A percentile compares a stretch with the other conserved stretches of the same genome.
phyloP scores from a whole-genome alignment of 371 early-diverging fungal species.

The Mortierella sp. region DNA sequence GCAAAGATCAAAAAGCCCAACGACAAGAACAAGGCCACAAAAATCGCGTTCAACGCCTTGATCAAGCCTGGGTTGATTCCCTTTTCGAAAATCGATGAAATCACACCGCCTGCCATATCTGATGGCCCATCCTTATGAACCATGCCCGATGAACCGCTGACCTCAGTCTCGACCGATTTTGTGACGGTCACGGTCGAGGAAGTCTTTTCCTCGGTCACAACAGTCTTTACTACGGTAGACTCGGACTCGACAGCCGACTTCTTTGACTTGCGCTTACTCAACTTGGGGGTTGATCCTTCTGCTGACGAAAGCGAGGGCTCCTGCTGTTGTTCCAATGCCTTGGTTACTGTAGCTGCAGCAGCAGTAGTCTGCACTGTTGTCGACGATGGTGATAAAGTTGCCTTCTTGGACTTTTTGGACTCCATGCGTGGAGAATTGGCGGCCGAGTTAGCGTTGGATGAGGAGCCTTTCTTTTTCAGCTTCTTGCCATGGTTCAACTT shows the following conservation, averaged over 20 bases:
- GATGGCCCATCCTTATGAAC: slow-evolving; percentile 38
- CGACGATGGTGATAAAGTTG: background rate
- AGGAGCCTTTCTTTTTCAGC: slow-evolving; percentile 39
- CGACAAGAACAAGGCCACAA: slow-evolving; percentile 41
- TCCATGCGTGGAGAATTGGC: slow-evolving; percentile 48
- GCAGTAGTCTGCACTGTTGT: slow-evolving; percentile 4
- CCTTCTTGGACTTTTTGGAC: slow-evolving; percentile 44
- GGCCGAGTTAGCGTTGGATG: slow-evolving; percentile 30
- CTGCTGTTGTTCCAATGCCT: slow-evolving; percentile 16
- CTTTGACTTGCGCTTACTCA: slow-evolving; percentile 42
- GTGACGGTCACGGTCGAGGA: background rate
- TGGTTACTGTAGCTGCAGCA: background rate
- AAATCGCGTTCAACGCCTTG: slow-evolving; percentile 40
- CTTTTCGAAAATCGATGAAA: slow-evolving; percentile 51
- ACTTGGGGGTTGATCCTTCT: slow-evolving; percentile 30
- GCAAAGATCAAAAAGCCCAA: slow-evolving; percentile 39
- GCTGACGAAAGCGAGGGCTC: slow-evolving; percentile 23
- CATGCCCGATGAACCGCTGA: slow-evolving; percentile 16
- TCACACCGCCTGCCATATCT: slow-evolving; percentile 37
- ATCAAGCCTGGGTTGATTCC: slow-evolving; percentile 50
- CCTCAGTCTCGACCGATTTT: slow-evolving; percentile 1
- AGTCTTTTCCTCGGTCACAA: background rate
- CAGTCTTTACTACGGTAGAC: background rate
- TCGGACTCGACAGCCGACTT: slow-evolving; percentile 4
- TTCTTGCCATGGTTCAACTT: slow-evolving; percentile 32